phyloP scores from a whole-genome alignment of 2,329 filamentous ascomycete species.

The Coniochaeta ligniaria region DNA sequence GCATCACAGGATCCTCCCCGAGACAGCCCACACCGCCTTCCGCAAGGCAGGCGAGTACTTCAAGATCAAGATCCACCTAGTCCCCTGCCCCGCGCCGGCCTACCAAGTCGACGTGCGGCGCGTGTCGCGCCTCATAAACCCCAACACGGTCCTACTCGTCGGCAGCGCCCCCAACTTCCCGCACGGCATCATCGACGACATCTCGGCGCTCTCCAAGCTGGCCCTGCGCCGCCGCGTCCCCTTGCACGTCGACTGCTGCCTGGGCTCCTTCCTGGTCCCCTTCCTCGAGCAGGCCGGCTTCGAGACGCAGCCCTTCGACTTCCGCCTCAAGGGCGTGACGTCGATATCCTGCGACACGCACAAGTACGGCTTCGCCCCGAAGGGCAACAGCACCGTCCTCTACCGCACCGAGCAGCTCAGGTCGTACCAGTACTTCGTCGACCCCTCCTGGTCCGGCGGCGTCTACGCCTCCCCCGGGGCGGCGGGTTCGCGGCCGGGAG shows the following conservation, averaged over 20 bases:
- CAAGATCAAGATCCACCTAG: constrained; percentile 88
- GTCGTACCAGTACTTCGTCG: constrained; percentile 93
- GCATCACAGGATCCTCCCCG: constrained; percentile 69
- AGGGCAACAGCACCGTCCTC: constrained; percentile 88
- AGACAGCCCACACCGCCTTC: constrained; percentile 94
- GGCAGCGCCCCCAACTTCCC: constrained; percentile 97
- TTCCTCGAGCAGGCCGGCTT: constrained; percentile 93
- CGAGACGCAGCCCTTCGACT: constrained; percentile 82
- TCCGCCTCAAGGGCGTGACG: constrained; percentile 87
- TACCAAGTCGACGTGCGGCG: constrained; percentile 78
- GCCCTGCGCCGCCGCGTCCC: constrained; percentile 74
- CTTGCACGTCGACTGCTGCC: constrained; percentile 94
- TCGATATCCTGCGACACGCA: constrained; percentile 96
- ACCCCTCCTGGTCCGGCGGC: constrained; percentile 88
- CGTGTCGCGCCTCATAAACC: constrained; percentile 81
- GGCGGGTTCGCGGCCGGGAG: constrained; percentile 85
- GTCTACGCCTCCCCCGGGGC: constrained; percentile 92
- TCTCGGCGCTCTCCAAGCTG: constrained; percentile 73
- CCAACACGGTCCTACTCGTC: constrained; percentile 88
- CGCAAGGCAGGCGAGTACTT: constrained; percentile 94
- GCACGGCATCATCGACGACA: constrained; percentile 96
- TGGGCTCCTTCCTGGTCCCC: constrained; percentile 90
- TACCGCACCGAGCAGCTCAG: constrained; percentile 77
- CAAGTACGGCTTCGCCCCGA: constrained; percentile 98
- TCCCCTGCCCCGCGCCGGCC: constrained; percentile 74